Evolutionary conservation across 768 basidiomycete genomes (phyloP), one percentile per base, ranked within the genome.

Genomic region (Lactifluus echinatus): DNA sequence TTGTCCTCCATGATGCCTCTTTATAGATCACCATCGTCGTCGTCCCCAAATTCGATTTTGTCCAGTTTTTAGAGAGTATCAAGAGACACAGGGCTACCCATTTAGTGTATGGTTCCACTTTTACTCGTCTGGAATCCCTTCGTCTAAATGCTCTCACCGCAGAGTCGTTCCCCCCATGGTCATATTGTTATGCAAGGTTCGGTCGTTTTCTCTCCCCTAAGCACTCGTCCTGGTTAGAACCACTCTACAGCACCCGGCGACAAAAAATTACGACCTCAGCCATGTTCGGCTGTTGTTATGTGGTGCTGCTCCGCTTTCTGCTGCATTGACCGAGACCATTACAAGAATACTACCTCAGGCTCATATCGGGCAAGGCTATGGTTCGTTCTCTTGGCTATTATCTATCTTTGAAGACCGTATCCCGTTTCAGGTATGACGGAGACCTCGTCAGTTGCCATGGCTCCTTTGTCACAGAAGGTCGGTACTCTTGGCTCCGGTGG

Each of bases 361-460:
- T 0, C 70, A 76, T 50, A 76, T 85, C 37, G 83, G 82, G 4
- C 83, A 85, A 66, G 79, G 76, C 8, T 84, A 82, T 53, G 83
- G 82, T 79, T 53, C 26, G 68, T 57, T 4, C 36, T n/a, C n/a
- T 33, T 21, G 10, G 6, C 19, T 8, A 2, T 8, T 21, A 45
- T 49, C 5, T 11, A 4, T 34, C 33, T 31, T 21, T 19, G 5
- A 28, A 33, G 3, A 19, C 36, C 29, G 3, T 53, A 8, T n/a
- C 8, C n/a, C 40, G 36, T 8, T 24, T 29, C 15, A 87, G 85
- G 87, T 14, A 79, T 85, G 81, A 89, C 87, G 0, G 87, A 89
- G 66, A 77, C 81, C 0, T 74, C 82, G 0, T 74, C 77, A 2
- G 72, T 77, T 11, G 66, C 74, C 19, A 76, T 83, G 73, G 80